Evolutionary conservation across 2,329 filamentous ascomycete species (phyloP), one percentile per base, ranked within the genome.

Genomic region (Exophiala sp.): DNA sequence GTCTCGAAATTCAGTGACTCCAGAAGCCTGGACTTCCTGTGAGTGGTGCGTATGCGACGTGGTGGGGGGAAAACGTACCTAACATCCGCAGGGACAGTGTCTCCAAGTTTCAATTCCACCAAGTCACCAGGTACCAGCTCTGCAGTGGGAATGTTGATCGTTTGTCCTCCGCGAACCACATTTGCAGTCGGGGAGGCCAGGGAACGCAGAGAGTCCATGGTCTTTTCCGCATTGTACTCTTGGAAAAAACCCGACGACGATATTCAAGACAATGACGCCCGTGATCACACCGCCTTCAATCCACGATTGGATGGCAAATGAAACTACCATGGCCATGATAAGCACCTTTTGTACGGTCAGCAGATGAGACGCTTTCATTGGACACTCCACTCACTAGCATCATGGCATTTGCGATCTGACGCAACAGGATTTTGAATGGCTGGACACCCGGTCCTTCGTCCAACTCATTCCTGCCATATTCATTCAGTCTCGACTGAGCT

Each of bases 1-100:
- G 83, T 85, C 42, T 83, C 84, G 52, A 88, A 70, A 65, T 90
- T 90, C 68, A 88, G 80, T 49, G 76, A 68, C 58, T 78, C 75
- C 45, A 78, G 66, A 29, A 74, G 60, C 49, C 77, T 70, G 45
- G n/a, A n/a, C n/a, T n/a, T n/a, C n/a, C n/a, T n/a, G n/a, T n/a
- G n/a, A n/a, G n/a, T n/a, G n/a, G n/a, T n/a, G n/a, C n/a, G n/a
- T n/a, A n/a, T n/a, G n/a, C n/a, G n/a, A n/a, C n/a, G n/a, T n/a
- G n/a, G n/a, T n/a, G n/a, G n/a, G n/a, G n/a, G n/a, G n/a, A n/a
- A n/a, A n/a, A n/a, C n/a, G n/a, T n/a, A n/a, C n/a, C n/a, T n/a
- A n/a, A 81, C 60, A 59, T 82, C 79, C 3, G 79, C 79, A 13
- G 79, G 78, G 8, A 81, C 70, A 4, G 78, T 80, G 57, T 81